These are phyloP conservation scores for Scedosporium aurantiacum DNA, from an alignment of 2,329 filamentous ascomycete genomes.

Conservation along the genomic window DNA sequence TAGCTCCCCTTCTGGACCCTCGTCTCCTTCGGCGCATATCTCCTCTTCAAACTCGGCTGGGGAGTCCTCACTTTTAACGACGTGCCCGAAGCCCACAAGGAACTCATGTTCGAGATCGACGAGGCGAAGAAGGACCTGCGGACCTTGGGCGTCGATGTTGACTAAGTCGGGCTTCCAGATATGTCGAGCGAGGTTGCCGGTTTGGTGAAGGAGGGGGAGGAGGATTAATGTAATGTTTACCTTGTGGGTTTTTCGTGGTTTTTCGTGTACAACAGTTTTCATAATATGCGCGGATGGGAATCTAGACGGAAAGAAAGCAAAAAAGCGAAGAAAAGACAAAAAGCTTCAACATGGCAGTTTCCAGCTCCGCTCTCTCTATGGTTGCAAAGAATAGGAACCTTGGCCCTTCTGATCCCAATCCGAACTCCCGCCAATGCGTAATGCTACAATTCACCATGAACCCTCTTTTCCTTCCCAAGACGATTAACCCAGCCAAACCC, in stretches of 20 bases:
- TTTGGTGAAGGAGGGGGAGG: neutral
- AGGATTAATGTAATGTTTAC: neutral
- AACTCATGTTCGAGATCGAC: slow-evolving; percentile 78
- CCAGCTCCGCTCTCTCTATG: too few relatives aligned
- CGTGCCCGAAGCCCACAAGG: slow-evolving; percentile 72
- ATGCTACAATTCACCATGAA: too few relatives aligned
- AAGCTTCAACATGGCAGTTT: neutral
- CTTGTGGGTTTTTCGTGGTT: neutral
- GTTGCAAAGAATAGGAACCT: too few relatives aligned
- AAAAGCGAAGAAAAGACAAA: neutral
- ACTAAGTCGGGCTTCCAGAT: slow-evolving; percentile 34
- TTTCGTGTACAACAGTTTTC: neutral
- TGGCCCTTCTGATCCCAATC: too few relatives aligned
- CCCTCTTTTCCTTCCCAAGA: too few relatives aligned
- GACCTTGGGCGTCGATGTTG: slow-evolving; percentile 65
- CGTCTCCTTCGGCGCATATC: slow-evolving; percentile 81
- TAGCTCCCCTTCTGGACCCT: slow-evolving; percentile 90
- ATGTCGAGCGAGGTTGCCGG: neutral
- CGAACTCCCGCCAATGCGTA: too few relatives aligned
- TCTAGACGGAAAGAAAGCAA: neutral
- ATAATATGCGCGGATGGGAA: neutral
- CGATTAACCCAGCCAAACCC: too few relatives aligned
- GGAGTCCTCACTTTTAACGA: slow-evolving; percentile 96
- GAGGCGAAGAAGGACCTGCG: slow-evolving; percentile 63
- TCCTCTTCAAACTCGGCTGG: slow-evolving; percentile 83